Evolutionary conservation across 345 rosid species (phyloP), one percentile per base, ranked within the genome.

Genomic region (Syzygium aqueum): DNA sequence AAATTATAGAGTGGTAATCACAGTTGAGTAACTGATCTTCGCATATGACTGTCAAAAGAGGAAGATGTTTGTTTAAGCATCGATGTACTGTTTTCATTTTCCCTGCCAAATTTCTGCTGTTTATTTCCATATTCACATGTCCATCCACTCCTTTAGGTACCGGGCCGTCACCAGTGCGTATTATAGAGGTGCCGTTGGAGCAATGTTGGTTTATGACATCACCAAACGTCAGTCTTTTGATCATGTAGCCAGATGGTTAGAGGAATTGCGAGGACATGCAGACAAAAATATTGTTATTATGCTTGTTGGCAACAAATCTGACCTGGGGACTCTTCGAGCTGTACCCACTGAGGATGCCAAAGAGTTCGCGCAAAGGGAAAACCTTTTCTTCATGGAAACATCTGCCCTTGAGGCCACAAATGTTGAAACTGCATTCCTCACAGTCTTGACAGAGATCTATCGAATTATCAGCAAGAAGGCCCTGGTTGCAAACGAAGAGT

Each of bases 181-280:
- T 84, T 94, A 94, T 91, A 90, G 95, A 90, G 96, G 96, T 84
- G 94, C 95, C 3, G 94, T 94, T 46, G 96, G 96, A 46, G 96
- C 96, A 67, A 92, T 94, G 95, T 89, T 94, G 87, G 94, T 94
- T 22, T 94, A 93, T 77, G 94, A 94, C 87, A 93, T 94, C 52
- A 88, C 89, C 54, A 89, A 94, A 82, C 93, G 93, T 21, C 94
- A 92, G 21, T 91, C 95, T 4, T 94, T 94, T 50, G 96, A 93
- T 84, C 93, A 94, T 85, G 88, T 93, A 57, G 91, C 95, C 13
- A 89, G 90, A 88, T 94, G 96, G 96, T 84, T 94, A 56, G 94
- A 92, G 52, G 96, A 94, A 87, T 59, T 94, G 85, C 89, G 93
- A 77, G 94, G 92, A 51, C 94, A 94, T 88, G 96, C 94, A 4